A percentile compares a stretch with the other conserved stretches of the same genome.
Conservation (phyloP, 495 filamentous ascomycete species). For the Penicillium lagena region DNA sequence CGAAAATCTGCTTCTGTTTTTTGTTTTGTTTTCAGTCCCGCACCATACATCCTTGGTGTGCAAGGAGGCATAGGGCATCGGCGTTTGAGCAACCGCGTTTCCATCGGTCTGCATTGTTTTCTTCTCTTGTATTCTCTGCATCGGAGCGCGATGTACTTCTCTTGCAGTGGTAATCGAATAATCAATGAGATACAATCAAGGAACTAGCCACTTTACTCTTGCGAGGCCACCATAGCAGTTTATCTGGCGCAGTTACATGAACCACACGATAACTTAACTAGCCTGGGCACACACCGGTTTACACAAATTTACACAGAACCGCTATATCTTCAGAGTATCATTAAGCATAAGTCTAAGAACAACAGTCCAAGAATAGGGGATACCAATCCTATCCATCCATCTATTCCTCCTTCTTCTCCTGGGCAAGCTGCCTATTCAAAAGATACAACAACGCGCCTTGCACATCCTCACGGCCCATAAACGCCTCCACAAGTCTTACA, state of each 20-base stretch:
- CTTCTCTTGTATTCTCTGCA: background rate
- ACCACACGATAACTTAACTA: too few relatives aligned
- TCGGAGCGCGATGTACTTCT: background rate
- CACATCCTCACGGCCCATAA: slow-evolving; percentile 41
- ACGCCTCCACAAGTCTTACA: slow-evolving; percentile 37
- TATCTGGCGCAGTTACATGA: too few relatives aligned
- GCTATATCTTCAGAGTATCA: too few relatives aligned
- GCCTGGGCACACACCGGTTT: too few relatives aligned
- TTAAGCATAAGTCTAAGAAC: too few relatives aligned
- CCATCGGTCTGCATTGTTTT: background rate
- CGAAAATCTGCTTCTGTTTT: background rate
- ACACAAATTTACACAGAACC: too few relatives aligned
- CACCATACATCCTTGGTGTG: background rate
- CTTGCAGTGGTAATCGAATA: background rate
- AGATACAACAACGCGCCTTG: slow-evolving; percentile 21
- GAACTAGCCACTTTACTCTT: too few relatives aligned
- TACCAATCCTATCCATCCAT: background rate
- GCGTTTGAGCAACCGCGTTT: background rate
- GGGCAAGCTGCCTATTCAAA: slow-evolving; percentile 18
- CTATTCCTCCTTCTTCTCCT: slow-evolving; percentile 9
- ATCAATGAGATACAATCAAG: too few relatives aligned
- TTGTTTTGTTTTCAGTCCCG: background rate
- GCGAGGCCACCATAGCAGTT: too few relatives aligned
- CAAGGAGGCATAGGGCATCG: background rate
- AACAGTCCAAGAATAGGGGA: too few relatives aligned